A percentile compares a stretch with the other conserved stretches of the same genome.
Evolutionary conservation across 257 asterid species (phyloP).

Genomic region (Salvia splendens): DNA sequence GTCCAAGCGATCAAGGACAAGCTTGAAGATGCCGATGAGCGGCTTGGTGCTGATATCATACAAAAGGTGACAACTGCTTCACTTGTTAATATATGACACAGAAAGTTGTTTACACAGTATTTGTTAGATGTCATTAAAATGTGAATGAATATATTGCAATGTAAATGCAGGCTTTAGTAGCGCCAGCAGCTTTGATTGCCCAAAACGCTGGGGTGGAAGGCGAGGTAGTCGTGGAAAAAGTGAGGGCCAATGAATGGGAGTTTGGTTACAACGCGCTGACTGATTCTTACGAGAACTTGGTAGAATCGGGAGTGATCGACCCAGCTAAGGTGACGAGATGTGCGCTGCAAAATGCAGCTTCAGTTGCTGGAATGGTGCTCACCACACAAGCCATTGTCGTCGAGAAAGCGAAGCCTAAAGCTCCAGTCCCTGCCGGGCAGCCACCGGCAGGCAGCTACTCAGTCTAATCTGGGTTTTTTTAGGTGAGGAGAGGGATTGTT

Average conservation of each 20-base stretch:
- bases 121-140: not conserved
- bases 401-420: constrained; percentile 70
- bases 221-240: constrained; percentile 88
- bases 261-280: constrained; percentile 85
- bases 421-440: constrained; percentile 39
- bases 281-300: constrained; percentile 70
- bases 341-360: constrained; percentile 75
- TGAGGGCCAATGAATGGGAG: constrained; percentile 71
- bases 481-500: not conserved
- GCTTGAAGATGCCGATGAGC: constrained; percentile 79
- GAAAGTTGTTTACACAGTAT: not conserved
- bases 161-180: constrained; percentile 60
- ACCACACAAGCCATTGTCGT: constrained; percentile 94
- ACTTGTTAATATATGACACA: not conserved
- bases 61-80: constrained; percentile 56
- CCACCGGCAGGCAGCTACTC: constrained; percentile 40
- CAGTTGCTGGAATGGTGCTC: constrained; percentile 95
- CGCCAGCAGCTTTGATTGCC: constrained; percentile 87
- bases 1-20: constrained; percentile 88
- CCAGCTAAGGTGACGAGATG: constrained; percentile 94
- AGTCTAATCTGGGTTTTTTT: constrained; percentile 35
- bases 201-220: constrained; percentile 90
- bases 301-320: constrained; percentile 78
- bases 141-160: not conserved
- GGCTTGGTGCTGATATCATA: constrained; percentile 91